Conservation (phyloP, 2,329 filamentous ascomycete genomes). For the Trichoderma arundinaceum region DNA sequence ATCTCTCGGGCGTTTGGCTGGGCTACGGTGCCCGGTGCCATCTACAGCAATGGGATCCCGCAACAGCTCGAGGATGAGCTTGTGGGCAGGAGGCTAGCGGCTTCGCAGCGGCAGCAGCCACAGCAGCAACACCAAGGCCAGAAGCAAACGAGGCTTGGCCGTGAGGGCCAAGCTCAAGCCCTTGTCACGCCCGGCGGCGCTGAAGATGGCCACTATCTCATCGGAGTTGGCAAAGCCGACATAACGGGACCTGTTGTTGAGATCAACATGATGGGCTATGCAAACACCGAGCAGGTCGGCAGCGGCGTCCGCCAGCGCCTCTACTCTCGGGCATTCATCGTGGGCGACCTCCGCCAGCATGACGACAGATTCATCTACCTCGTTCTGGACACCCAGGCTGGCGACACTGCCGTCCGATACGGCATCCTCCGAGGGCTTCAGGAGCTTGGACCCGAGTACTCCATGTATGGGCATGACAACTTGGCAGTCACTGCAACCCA, state of each 20-base stretch:
- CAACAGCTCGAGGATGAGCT: slow-evolving; percentile 12
- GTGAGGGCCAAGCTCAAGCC: slow-evolving; percentile 20
- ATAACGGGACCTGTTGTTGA: slow-evolving; percentile 79
- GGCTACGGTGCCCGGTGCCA: slow-evolving; percentile 31
- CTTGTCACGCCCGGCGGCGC: not conserved
- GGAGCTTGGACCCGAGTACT: slow-evolving; percentile 71
- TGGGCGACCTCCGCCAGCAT: slow-evolving; percentile 69
- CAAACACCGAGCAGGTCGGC: slow-evolving; percentile 77
- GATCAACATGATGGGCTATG: slow-evolving; percentile 89
- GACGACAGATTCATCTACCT: slow-evolving; percentile 81
- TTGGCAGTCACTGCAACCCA: slow-evolving; percentile 91
- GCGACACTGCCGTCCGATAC: slow-evolving; percentile 84
- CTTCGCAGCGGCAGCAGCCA: slow-evolving; percentile 3
- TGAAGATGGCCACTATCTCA: slow-evolving; percentile 47
- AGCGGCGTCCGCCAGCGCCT: slow-evolving; percentile 82
- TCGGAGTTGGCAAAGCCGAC: slow-evolving; percentile 60
- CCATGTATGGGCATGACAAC: slow-evolving; percentile 74
- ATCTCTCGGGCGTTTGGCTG: slow-evolving; percentile 31
- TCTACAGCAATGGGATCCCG: slow-evolving; percentile 2
- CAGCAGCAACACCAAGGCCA: not conserved
- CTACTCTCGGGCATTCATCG: slow-evolving; percentile 85
- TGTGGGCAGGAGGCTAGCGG: slow-evolving; percentile 6
- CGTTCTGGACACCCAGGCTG: slow-evolving; percentile 82
- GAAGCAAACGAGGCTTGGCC: not conserved
- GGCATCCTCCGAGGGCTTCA: slow-evolving; percentile 77